Base-by-base conservation (phyloP, 495 filamentous ascomycete species). In the Talaromyces proteolyticus region DNA sequence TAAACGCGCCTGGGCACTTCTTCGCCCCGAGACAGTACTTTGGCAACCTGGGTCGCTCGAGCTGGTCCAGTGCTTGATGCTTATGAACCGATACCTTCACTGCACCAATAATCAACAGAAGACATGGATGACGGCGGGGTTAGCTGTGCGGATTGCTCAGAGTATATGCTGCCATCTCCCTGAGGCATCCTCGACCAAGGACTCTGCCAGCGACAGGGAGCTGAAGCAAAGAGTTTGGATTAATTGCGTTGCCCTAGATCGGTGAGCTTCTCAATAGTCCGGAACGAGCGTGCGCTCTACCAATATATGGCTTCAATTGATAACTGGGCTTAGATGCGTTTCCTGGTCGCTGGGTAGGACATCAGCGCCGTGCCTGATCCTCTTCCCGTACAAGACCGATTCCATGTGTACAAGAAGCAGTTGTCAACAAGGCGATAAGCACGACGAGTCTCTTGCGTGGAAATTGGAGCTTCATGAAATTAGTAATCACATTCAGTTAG, bases 81-180 rank as follows among this genome's bases (percentile, higher is more conserved):
- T 66, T 19, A 60, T 62, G 53, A 62, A 55, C 29, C 54, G 58
- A 47, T 66, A 66, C 44, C 58, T 66, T 21, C 63, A 66, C 18
- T 61, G 63, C 47, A 64, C 63, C 19, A 57, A 40, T 24, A 55
- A 60, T 47, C 55, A 52, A 21, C 61, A 62, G 5, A 54, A 64
- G 46, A 62, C 60, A n/a, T 64, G 61, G 60, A 63, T 64, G 56
- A 57, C 58, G 1, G 58, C 55, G 3, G 58, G 58, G 4, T 49
- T 54, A 42, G 60, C 60, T n/a, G 58, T 62, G 39, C 58, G 60
- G 5, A 63, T 63, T 39, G 63, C 60, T 8, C 59, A 60, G 49
- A 60, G 39, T 16, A 45, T 65, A 21, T 54, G 57, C 20, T 54
- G 50, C 40, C 43, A 62, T 50, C 21, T 38, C 5, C 40, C 44